A percentile compares a stretch with the other conserved stretches of the same genome.
Evolutionary conservation across 768 basidiomycete species (phyloP).

Genomic region (Coprinopsis marcescibilis): DNA sequence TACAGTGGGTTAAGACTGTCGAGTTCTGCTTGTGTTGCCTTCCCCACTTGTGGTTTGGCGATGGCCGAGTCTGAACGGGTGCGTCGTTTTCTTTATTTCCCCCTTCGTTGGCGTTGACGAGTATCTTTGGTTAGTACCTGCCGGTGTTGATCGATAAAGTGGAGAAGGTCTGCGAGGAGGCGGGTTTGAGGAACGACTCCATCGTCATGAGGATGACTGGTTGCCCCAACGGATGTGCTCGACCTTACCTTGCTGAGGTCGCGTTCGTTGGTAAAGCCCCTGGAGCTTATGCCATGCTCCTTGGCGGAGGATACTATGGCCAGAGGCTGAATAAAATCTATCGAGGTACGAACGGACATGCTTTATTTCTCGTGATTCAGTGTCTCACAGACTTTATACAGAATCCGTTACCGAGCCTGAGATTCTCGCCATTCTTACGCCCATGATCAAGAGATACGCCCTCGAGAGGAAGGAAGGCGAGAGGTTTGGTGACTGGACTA

Average conservation of each 20-base stretch:
- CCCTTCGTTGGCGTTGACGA: constrained; percentile 1
- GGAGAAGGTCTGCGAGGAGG: constrained; percentile 91
- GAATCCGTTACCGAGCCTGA: constrained; percentile 88
- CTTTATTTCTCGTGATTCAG: not conserved
- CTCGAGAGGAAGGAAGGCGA: constrained; percentile 83
- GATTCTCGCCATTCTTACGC: constrained; percentile 80
- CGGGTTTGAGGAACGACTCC: constrained; percentile 86
- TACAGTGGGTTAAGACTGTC: constrained; percentile 78
- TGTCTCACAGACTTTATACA: constrained; percentile 19
- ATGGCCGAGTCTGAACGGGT: constrained; percentile 54
- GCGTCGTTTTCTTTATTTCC: constrained; percentile 16
- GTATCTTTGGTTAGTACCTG: constrained; percentile 55
- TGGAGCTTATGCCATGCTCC: constrained; percentile 87
- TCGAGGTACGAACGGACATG: constrained; percentile 61
- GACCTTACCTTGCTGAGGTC: constrained; percentile 92
- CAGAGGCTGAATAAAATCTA: constrained; percentile 96
- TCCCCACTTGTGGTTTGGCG: constrained; percentile 81
- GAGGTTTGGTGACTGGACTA: constrained; percentile 92
- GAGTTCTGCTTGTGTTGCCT: constrained; percentile 93
- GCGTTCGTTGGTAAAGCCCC: constrained; percentile 97
- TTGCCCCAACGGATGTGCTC: constrained; percentile 89
- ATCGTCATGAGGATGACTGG: constrained; percentile 99
- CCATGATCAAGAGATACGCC: constrained; percentile 95
- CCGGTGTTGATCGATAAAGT: constrained; percentile 92
- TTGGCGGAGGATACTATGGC: constrained; percentile 93